phyloP scores from a whole-genome alignment of 2,329 filamentous ascomycete genomes.

The Samsoniella hepiali region DNA sequence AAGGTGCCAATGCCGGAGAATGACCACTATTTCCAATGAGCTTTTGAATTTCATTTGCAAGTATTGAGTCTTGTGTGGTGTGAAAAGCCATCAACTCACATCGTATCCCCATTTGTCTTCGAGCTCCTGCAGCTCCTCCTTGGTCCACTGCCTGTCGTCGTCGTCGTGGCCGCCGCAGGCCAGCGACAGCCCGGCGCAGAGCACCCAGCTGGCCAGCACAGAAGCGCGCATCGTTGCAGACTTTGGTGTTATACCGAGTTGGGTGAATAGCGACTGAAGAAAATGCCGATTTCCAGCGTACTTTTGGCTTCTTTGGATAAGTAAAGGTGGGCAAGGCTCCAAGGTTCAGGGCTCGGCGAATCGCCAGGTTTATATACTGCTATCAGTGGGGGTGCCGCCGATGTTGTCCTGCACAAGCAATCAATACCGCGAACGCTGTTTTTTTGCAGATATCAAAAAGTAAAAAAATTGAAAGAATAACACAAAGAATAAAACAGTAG shows the following conservation, averaged over 20 bases:
- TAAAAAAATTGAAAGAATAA: not conserved
- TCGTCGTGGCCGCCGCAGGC: constrained; percentile 30
- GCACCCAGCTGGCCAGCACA: constrained; percentile 27
- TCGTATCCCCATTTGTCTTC: constrained; percentile 57
- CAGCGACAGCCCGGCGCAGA: constrained; percentile 27
- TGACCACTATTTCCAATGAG: constrained; percentile 30
- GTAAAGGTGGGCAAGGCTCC: too few species aligned
- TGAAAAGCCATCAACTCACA: constrained; percentile 35
- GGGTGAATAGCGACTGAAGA: too few species aligned
- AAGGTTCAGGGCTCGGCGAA: not conserved
- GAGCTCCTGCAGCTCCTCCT: constrained; percentile 50
- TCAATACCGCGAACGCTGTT: not conserved
- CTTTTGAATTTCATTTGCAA: not conserved
- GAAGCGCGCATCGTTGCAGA: not conserved
- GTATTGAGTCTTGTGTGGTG: not conserved
- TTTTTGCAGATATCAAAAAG: not conserved
- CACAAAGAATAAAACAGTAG: not conserved
- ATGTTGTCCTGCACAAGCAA: not conserved
- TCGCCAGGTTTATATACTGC: not conserved
- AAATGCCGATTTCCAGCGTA: too few species aligned
- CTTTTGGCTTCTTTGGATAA: too few species aligned
- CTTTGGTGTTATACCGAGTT: too few species aligned
- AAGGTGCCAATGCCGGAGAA: constrained; percentile 75
- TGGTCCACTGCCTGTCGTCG: constrained; percentile 43
- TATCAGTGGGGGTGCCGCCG: not conserved